Percentiles rank a stretch among this genome's conserved stretches.
phyloP scores from a whole-genome alignment of 805 yeast species.

The Lipomyces sp. region DNA sequence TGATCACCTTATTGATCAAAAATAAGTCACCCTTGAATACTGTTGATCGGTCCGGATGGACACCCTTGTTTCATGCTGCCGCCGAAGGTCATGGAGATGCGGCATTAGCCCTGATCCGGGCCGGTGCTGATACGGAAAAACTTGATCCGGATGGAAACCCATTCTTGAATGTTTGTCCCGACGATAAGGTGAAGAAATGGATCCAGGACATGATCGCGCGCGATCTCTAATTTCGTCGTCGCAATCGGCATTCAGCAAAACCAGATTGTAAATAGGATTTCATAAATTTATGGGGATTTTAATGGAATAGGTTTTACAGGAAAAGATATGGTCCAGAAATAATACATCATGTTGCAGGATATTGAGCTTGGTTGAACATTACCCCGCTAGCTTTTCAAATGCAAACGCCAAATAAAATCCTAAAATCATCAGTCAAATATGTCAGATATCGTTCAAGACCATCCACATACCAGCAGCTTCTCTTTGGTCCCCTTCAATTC shows the following conservation, averaged over 20 bases:
- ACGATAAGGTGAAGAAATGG: constrained; percentile 54
- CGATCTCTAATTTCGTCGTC: constrained; percentile 6
- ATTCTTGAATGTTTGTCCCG: constrained; percentile 60
- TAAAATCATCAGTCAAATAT: constrained; percentile 46
- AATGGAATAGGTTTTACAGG: neutral
- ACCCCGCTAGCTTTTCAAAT: constrained; percentile 35
- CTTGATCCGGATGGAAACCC: constrained; percentile 59
- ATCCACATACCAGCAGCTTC: constrained; percentile 78
- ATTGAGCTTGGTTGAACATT: neutral
- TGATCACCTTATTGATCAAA: constrained; percentile 60
- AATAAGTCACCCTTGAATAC: constrained; percentile 67
- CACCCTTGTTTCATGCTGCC: constrained; percentile 84
- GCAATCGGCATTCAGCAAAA: neutral
- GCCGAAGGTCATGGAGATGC: constrained; percentile 88
- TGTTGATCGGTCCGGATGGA: constrained; percentile 76
- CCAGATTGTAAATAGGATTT: neutral
- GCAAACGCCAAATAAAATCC: constrained; percentile 37
- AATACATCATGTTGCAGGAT: neutral
- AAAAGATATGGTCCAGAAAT: neutral
- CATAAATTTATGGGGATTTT: neutral
- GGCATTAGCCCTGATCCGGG: constrained; percentile 61
- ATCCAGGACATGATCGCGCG: constrained; percentile 26
- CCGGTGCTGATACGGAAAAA: constrained; percentile 66
- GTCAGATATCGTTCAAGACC: constrained; percentile 71
- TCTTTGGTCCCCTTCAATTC: constrained; percentile 85